Evolutionary conservation across 1,284 basidiomycete genomes (phyloP).

Genomic region (Neonothopanus nambi): DNA sequence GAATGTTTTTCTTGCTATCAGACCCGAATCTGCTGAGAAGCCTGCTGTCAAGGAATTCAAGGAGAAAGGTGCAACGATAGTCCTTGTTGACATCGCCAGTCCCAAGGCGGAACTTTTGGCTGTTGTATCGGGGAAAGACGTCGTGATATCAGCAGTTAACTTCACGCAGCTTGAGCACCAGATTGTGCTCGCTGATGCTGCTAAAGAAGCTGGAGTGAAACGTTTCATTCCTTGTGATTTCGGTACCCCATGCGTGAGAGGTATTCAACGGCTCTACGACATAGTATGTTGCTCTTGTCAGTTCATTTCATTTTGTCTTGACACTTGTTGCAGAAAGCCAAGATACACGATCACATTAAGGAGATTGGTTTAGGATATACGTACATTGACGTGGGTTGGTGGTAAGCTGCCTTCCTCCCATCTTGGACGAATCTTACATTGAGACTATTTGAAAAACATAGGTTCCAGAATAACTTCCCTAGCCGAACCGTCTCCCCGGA

Average conservation of each 20-base stretch:
- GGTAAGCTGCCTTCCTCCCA: not conserved
- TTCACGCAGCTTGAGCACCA: not conserved
- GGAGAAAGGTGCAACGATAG: not conserved
- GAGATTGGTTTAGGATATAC: constrained; percentile 12
- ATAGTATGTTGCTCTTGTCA: not conserved
- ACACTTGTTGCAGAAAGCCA: constrained; percentile 19
- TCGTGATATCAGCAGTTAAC: constrained; percentile 1
- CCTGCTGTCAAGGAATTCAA: not conserved
- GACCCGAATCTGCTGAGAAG: constrained; percentile 4
- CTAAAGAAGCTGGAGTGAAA: constrained; percentile 11
- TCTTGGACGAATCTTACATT: too few relatives aligned
- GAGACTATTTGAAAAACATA: not conserved
- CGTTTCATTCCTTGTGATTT: constrained; percentile 13
- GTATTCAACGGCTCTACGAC: not conserved
- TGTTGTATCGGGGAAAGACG: not conserved
- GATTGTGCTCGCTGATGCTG: constrained; percentile 3
- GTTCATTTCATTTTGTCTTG: too few relatives aligned
- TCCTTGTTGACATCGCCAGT: not conserved
- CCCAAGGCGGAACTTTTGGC: not conserved
- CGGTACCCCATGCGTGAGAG: not conserved
- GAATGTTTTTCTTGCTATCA: constrained; percentile 1
- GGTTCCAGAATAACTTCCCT: not conserved
- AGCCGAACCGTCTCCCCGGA: not conserved
- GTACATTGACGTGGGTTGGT: constrained; percentile 17
- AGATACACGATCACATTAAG: constrained; percentile 10